A percentile compares a stretch with the other conserved stretches of the same genome.
Conservation (phyloP, 2,329 filamentous ascomycete genomes). For the Neofusicoccum parvum region DNA sequence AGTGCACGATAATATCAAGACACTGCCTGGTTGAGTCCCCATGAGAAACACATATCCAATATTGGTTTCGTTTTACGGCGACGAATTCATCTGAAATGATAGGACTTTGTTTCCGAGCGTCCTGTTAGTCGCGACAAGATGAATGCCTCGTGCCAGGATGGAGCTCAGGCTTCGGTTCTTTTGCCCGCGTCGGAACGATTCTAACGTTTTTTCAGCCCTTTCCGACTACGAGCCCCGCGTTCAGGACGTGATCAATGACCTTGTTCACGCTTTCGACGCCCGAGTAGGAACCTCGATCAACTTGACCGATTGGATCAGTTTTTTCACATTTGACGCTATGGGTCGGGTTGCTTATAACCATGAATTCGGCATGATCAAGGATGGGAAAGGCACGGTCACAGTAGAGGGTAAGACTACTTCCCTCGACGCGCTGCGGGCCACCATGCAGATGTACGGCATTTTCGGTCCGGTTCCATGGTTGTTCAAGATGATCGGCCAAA, state of each 20-base stretch:
- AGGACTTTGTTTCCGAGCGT: not conserved
- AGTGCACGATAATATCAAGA: not conserved
- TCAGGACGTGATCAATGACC: slow-evolving; percentile 32
- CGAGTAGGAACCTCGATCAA: slow-evolving; percentile 27
- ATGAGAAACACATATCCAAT: not conserved
- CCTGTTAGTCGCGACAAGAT: not conserved
- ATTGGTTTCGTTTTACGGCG: not conserved
- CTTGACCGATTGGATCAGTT: slow-evolving; percentile 40
- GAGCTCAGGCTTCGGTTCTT: not conserved
- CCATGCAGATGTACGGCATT: slow-evolving; percentile 38
- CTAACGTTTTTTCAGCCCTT: slow-evolving; percentile 2
- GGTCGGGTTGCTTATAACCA: slow-evolving; percentile 48
- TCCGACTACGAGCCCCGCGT: slow-evolving; percentile 37
- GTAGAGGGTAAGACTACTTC: slow-evolving; percentile 26
- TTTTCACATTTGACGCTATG: slow-evolving; percentile 54
- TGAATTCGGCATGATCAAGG: slow-evolving; percentile 42
- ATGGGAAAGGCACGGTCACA: slow-evolving; percentile 29
- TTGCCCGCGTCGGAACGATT: not conserved
- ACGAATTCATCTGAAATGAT: not conserved
- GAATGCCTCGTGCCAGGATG: not conserved
- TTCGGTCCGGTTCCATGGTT: slow-evolving; percentile 42
- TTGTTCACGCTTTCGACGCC: slow-evolving; percentile 33
- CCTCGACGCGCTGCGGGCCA: slow-evolving; percentile 31
- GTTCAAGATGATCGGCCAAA: slow-evolving; percentile 31
- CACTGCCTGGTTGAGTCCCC: not conserved